These are phyloP conservation scores for Purshia tridentata DNA, from an alignment of 306 rosid species.

Conservation along the genomic window DNA sequence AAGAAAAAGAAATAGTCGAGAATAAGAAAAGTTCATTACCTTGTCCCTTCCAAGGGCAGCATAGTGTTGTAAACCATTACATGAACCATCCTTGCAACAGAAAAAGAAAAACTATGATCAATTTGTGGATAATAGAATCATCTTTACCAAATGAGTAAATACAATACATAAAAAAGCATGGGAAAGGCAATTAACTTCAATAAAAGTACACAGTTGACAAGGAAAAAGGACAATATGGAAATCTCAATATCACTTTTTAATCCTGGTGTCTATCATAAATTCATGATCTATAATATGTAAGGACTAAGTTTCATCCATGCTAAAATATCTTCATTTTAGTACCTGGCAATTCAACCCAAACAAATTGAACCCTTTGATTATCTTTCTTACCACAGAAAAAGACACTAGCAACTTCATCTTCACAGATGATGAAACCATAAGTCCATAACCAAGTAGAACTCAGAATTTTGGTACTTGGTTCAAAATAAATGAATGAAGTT, in stretches of 20 bases:
- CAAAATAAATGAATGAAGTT: neutral
- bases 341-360: neutral
- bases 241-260: neutral
- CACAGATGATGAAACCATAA: neutral
- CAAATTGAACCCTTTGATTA: neutral
- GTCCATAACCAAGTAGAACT: conserved; percentile 3
- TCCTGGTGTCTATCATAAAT: neutral
- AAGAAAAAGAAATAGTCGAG: too few species aligned
- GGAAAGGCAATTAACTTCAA: conserved; percentile 23
- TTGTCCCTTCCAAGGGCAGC: conserved; percentile 99
- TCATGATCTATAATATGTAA: neutral
- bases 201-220: conserved; percentile 9
- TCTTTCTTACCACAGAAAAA: neutral
- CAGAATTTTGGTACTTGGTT: conserved; percentile 1
- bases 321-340: neutral
- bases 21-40: conserved; percentile 46
- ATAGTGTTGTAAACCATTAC: conserved; percentile 98
- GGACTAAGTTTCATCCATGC: neutral
- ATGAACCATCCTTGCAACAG: conserved; percentile 87
- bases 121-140: conserved; percentile 12
- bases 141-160: neutral
- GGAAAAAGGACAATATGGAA: neutral
- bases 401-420: neutral
- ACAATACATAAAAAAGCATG: conserved; percentile 9
- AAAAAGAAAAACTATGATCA: conserved; percentile 23